Percentiles rank a stretch among this genome's conserved stretches.
These are phyloP conservation scores for Globisporangium viniferum DNA, from an alignment of 352 stramenopile genomes.

Conservation along the genomic window DNA sequence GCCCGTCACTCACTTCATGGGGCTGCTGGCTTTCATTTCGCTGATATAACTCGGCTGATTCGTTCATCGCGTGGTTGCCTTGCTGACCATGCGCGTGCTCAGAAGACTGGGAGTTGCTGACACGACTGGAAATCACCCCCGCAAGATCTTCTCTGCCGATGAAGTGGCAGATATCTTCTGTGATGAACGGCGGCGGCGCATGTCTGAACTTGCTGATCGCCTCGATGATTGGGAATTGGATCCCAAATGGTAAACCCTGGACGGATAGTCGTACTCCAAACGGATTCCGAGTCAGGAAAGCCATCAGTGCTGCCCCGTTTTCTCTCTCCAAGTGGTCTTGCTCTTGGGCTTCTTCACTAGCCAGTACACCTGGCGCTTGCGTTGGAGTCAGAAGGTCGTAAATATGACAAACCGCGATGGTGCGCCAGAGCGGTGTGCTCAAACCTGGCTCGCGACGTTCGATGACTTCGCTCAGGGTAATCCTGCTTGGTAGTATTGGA, in stretches of 20 bases:
- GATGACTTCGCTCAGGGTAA: not conserved
- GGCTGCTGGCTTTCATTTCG: conserved; percentile 15
- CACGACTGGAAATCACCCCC: conserved; percentile 11
- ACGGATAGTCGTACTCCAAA: conserved; percentile 38
- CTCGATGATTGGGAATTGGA: conserved; percentile 58
- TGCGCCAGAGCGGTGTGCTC: conserved; percentile 25
- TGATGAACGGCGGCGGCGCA: conserved; percentile 53
- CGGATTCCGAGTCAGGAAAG: conserved; percentile 44
- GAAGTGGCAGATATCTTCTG: conserved; percentile 48
- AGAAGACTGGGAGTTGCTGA: not conserved
- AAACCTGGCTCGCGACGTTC: not conserved
- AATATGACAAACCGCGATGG: conserved; percentile 34
- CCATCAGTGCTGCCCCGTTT: conserved; percentile 34
- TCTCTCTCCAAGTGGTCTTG: not conserved
- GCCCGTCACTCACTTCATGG: conserved; percentile 48
- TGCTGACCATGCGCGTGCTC: not conserved
- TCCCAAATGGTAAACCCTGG: conserved; percentile 50
- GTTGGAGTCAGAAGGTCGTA: conserved; percentile 36
- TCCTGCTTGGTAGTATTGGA: conserved; percentile 20
- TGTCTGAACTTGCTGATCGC: conserved; percentile 57
- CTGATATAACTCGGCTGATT: conserved; percentile 11
- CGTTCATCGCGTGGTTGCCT: not conserved
- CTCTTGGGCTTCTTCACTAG: not conserved
- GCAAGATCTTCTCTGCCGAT: conserved; percentile 64
- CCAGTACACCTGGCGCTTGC: not conserved